Percentiles rank a stretch among this genome's conserved stretches.
phyloP scores from a whole-genome alignment of 169 alveolate species.

The Eimeria tenella region DNA sequence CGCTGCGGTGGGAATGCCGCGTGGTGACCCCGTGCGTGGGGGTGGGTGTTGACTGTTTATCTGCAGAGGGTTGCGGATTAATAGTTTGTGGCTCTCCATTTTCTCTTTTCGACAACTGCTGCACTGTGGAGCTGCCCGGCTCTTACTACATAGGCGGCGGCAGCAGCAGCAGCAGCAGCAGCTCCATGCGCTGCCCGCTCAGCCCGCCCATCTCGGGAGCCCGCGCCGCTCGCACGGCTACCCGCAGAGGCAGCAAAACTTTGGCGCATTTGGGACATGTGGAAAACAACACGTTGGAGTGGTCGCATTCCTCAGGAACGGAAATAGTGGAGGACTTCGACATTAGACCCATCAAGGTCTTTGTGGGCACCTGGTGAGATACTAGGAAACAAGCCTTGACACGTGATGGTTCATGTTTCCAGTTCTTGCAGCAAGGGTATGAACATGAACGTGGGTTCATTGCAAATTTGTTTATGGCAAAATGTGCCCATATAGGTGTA shows the following conservation, averaged over 20 bases:
- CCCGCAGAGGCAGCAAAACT: neutral
- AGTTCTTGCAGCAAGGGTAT: too few relatives aligned
- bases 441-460: too few relatives aligned
- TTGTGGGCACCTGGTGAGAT: conserved; percentile 33
- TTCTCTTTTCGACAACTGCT: conserved; percentile 45
- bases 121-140: conserved; percentile 48
- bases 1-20: conserved; percentile 75
- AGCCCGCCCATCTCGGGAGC: neutral
- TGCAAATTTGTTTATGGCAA: too few relatives aligned
- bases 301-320: neutral
- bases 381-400: too few relatives aligned
- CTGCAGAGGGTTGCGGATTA: conserved; percentile 72
- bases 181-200: neutral
- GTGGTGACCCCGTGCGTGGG: conserved; percentile 70
- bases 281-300: neutral
- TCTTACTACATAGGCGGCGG: neutral
- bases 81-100: conserved; percentile 50
- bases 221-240: neutral
- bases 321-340: neutral
- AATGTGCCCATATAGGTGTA: too few relatives aligned
- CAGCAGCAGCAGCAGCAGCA: conserved; percentile 37
- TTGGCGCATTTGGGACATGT: neutral
- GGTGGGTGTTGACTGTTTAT: conserved; percentile 34
- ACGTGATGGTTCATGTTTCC: too few relatives aligned
- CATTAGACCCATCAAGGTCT: conserved; percentile 17